phyloP scores from a whole-genome alignment of 2,329 filamentous ascomycete species.

The Drechslerella coelobrocha region DNA sequence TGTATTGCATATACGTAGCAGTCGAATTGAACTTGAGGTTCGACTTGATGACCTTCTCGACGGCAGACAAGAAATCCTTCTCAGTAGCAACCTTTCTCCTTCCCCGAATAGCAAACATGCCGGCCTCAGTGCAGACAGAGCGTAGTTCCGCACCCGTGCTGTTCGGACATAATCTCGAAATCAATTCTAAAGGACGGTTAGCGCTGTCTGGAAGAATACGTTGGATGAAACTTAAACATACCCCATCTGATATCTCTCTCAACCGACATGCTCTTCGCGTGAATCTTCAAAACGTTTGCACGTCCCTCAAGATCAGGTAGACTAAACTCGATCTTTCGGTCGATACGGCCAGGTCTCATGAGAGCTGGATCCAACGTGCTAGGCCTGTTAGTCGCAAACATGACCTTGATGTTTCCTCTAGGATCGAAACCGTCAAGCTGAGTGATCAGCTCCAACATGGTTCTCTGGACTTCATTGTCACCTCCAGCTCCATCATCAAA shows the following conservation, averaged over 20 bases:
- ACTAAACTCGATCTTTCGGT: constrained; percentile 98
- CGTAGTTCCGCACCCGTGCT: constrained; percentile 94
- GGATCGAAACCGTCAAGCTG: constrained; percentile 96
- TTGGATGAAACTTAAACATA: constrained; percentile 16
- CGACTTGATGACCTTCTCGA: constrained; percentile 99
- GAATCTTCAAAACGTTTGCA: constrained; percentile 96
- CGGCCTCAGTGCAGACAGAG: constrained; percentile 93
- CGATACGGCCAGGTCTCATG: constrained; percentile 96
- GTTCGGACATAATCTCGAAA: constrained; percentile 95
- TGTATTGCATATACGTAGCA: constrained; percentile 98
- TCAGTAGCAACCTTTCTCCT: constrained; percentile 96
- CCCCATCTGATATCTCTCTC: constrained; percentile 95
- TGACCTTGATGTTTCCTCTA: constrained; percentile 98
- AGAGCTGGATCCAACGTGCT: constrained; percentile 95
- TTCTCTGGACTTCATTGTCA: constrained; percentile 96
- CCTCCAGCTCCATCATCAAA: constrained; percentile 96
- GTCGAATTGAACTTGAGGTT: constrained; percentile 99
- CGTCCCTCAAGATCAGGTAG: constrained; percentile 95
- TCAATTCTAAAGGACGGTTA: constrained; percentile 70
- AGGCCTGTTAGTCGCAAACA: constrained; percentile 97
- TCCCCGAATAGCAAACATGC: constrained; percentile 96
- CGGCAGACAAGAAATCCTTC: constrained; percentile 97
- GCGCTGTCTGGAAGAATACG: constrained; percentile 2
- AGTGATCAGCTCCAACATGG: constrained; percentile 97
- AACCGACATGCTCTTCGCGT: constrained; percentile 99